Evolutionary conservation across 2,329 filamentous ascomycete genomes (phyloP).

Genomic region (Stemphylium vesicarium): DNA sequence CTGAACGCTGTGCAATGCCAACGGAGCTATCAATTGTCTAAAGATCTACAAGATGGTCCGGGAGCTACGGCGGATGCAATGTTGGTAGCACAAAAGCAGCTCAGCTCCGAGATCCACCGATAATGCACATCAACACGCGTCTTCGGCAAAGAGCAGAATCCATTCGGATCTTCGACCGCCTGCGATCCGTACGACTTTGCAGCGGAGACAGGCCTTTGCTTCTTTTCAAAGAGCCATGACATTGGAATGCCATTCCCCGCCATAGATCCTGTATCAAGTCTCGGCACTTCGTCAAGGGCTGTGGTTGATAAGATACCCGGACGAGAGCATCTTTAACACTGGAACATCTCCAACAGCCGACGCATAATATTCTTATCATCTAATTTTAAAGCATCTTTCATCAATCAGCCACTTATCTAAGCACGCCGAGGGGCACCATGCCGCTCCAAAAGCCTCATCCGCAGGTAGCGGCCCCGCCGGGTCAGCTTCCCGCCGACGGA

Average conservation of each 20-base stretch:
- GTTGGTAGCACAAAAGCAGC: constrained; percentile 26
- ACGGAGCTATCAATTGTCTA: constrained; percentile 14
- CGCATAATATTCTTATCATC: too few species aligned
- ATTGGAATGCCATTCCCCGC: constrained; percentile 11
- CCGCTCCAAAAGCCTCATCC: constrained; percentile 27
- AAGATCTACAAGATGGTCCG: constrained; percentile 18
- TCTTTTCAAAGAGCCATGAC: constrained; percentile 15
- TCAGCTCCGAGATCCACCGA: constrained; percentile 20
- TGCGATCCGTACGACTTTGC: constrained; percentile 17
- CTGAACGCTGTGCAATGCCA: constrained; percentile 24
- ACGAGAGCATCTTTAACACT: too few species aligned
- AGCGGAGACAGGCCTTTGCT: constrained; percentile 20
- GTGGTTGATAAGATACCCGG: too few species aligned
- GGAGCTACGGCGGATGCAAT: constrained; percentile 20
- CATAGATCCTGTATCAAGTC: background rate
- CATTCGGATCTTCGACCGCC: constrained; percentile 15
- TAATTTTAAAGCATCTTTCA: background rate
- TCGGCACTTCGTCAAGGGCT: too few species aligned
- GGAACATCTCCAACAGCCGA: too few species aligned
- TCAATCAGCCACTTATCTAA: background rate
- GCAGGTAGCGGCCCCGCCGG: constrained; percentile 6
- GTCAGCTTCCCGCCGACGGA: constrained; percentile 5
- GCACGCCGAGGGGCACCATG: constrained; percentile 15
- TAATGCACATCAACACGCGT: constrained; percentile 16
- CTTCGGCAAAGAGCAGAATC: constrained; percentile 11